A percentile compares a stretch with the other conserved stretches of the same genome.
Evolutionary conservation across 225 moss, liverwort and hornwort genomes (phyloP).

Genomic region (Physcomitrellopsis africana): DNA sequence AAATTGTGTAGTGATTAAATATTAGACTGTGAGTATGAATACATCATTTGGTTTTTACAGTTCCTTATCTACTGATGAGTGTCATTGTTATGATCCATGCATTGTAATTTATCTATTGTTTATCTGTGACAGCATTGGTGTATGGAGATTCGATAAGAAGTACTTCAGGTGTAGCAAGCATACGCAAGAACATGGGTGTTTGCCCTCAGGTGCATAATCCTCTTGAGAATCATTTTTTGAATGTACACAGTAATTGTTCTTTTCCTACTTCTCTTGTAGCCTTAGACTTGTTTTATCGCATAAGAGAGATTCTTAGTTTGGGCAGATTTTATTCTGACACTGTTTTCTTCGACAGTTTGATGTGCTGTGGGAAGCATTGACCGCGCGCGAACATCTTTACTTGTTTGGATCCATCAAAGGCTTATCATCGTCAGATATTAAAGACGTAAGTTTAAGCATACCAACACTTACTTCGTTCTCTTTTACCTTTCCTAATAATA

Average conservation of each 20-base stretch:
- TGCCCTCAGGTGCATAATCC: constrained; percentile 78
- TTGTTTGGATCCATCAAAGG: constrained; percentile 93
- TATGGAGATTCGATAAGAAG: constrained; percentile 85
- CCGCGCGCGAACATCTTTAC: constrained; percentile 86
- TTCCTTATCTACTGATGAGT: neutral
- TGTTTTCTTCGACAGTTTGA: constrained; percentile 65
- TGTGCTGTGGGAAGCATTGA: constrained; percentile 87
- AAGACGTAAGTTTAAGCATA: constrained; percentile 49
- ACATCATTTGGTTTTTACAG: neutral
- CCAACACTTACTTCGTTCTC: neutral
- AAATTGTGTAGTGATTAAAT: neutral
- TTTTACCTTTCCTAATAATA: neutral
- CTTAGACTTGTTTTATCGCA: neutral
- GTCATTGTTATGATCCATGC: too few relatives aligned
- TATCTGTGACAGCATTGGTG: constrained; percentile 64
- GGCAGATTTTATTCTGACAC: constrained; percentile 4
- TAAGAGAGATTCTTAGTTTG: neutral
- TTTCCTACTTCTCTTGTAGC: neutral
- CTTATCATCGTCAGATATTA: constrained; percentile 60
- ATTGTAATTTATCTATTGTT: too few relatives aligned
- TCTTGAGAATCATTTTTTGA: neutral
- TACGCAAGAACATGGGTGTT: constrained; percentile 75
- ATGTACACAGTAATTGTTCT: neutral
- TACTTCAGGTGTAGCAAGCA: constrained; percentile 64
- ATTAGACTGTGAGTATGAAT: neutral